phyloP scores from a whole-genome alignment of 2,329 filamentous ascomycete genomes.

The Byssoonygena ceratinophila region DNA sequence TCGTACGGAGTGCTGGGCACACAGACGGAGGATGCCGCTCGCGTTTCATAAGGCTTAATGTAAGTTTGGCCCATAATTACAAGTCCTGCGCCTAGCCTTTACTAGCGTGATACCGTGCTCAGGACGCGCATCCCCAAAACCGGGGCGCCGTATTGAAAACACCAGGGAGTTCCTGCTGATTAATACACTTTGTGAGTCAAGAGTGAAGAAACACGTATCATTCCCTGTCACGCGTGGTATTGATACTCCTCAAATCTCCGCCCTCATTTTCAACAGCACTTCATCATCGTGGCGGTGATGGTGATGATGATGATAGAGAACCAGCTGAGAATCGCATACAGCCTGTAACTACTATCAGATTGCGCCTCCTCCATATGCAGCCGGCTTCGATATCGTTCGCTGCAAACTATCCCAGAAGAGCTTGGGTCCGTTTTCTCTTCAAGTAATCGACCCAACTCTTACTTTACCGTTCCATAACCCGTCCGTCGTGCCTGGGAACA shows the following conservation, averaged over 20 bases:
- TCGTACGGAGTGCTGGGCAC: neutral
- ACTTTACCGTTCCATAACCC: neutral
- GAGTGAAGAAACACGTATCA: neutral
- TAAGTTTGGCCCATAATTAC: constrained; percentile 1
- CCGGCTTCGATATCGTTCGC: no score
- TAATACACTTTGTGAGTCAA: neutral
- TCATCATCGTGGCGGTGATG: no score
- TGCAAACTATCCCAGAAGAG: no score
- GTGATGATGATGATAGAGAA: no score
- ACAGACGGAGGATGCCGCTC: neutral
- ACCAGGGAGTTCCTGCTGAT: neutral
- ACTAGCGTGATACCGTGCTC: neutral
- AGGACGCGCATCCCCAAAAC: neutral
- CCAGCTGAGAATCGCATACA: neutral
- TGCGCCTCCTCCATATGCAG: no score
- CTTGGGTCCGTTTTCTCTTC: neutral
- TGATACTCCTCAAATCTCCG: constrained; percentile 5
- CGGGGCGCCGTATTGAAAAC: neutral
- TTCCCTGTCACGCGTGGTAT: constrained; percentile 2
- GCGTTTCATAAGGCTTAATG: constrained; percentile 7
- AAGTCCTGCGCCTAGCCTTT: neutral
- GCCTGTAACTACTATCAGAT: no score
- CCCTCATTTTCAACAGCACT: neutral
- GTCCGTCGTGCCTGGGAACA: constrained; percentile 6
- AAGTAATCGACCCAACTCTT: neutral